Evolutionary conservation across 495 filamentous ascomycete genomes (phyloP).

Genomic region (Barbatosphaeria neglecta): DNA sequence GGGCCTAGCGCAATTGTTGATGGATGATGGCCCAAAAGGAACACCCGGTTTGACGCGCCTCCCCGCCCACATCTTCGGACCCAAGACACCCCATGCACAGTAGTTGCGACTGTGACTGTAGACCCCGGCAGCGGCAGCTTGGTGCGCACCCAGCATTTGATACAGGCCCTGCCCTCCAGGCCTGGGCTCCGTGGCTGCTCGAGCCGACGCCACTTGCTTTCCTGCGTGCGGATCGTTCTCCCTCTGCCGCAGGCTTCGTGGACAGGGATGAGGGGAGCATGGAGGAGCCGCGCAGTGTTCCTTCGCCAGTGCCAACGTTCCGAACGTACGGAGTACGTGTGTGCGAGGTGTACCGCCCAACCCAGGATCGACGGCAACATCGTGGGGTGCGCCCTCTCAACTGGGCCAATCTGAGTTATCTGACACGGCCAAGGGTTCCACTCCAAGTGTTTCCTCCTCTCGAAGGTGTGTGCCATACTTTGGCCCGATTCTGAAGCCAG

Average conservation of each 20-base stretch:
- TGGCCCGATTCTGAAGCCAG: neutral
- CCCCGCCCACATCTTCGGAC: neutral
- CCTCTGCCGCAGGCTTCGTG: neutral
- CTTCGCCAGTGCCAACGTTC: neutral
- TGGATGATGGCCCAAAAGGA: neutral
- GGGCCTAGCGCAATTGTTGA: neutral
- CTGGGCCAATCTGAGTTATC: slow-evolving; percentile 20
- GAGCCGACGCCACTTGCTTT: too few relatives aligned
- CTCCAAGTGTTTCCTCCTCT: slow-evolving; percentile 18
- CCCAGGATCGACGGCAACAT: slow-evolving; percentile 24
- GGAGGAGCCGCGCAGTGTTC: neutral
- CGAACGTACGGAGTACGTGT: neutral
- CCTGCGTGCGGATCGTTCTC: too few relatives aligned
- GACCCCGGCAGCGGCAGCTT: neutral
- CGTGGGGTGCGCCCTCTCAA: slow-evolving; percentile 19
- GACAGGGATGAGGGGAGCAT: too few relatives aligned
- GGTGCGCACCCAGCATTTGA: neutral
- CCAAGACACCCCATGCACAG: neutral
- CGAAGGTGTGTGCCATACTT: slow-evolving; percentile 8
- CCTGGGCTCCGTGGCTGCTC: too few relatives aligned
- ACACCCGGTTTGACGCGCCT: neutral
- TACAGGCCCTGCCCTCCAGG: neutral
- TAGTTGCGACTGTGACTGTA: neutral
- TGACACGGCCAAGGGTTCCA: slow-evolving; percentile 13
- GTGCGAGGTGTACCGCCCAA: slow-evolving; percentile 9